These are phyloP conservation scores for Aspergillus sclerotioniger DNA, from an alignment of 495 filamentous ascomycete genomes.

Conservation along the genomic window DNA sequence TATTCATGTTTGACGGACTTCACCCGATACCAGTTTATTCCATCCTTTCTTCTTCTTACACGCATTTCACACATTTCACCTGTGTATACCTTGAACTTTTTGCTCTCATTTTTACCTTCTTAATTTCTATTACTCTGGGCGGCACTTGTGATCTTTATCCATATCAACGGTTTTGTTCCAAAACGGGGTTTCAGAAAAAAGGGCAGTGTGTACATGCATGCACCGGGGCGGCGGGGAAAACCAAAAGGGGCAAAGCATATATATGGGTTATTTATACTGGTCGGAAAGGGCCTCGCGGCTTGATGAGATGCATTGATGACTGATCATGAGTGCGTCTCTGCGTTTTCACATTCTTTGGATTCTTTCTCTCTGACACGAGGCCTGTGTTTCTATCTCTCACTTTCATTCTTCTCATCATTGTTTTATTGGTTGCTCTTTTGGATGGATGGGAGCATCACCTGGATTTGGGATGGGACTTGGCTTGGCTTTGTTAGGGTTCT, in stretches of 20 bases:
- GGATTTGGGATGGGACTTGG: constrained; percentile 1
- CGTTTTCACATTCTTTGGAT: background rate
- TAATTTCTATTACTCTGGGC: background rate
- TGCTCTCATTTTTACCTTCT: background rate
- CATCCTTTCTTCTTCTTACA: background rate
- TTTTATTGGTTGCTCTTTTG: constrained; percentile 17
- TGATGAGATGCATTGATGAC: background rate
- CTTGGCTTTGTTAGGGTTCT: background rate
- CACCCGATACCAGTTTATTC: background rate
- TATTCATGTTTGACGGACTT: constrained; percentile 17
- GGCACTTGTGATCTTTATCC: background rate
- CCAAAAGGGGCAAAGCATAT: background rate
- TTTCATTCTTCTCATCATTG: constrained; percentile 18
- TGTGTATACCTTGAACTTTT: constrained; percentile 18
- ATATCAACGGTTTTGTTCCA: background rate
- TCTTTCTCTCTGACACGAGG: background rate
- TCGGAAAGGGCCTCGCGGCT: background rate
- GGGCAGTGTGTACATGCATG: background rate
- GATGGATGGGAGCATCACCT: constrained; percentile 22
- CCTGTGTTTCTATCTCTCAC: constrained; percentile 7
- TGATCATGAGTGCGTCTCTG: background rate
- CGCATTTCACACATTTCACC: constrained; percentile 4
- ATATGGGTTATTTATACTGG: background rate
- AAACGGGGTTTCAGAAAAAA: background rate
- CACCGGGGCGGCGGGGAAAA: background rate